Percentiles rank a stretch among this genome's conserved stretches.
phyloP scores from a whole-genome alignment of 2,329 filamentous ascomycete genomes.

The Sclerotinia glacialis region DNA sequence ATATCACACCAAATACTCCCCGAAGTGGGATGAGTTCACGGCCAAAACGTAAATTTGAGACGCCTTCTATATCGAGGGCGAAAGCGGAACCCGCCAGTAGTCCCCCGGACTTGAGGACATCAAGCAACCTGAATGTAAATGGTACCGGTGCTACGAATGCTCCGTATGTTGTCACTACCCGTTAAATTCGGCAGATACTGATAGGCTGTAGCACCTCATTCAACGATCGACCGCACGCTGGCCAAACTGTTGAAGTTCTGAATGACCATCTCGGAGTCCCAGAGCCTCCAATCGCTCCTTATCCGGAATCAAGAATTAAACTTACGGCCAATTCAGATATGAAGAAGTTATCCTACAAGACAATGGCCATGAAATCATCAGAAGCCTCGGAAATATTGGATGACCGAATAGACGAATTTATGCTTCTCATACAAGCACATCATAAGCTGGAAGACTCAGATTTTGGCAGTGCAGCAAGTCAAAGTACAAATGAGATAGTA shows the following conservation, averaged over 20 bases:
- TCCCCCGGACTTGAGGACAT: slow-evolving; percentile 46
- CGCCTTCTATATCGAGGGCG: slow-evolving; percentile 48
- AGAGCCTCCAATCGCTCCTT: slow-evolving; percentile 69
- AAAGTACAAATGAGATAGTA: slow-evolving; percentile 82
- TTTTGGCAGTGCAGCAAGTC: slow-evolving; percentile 82
- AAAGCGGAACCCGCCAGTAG: slow-evolving; percentile 47
- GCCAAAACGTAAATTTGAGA: slow-evolving; percentile 43
- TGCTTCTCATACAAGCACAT: slow-evolving; percentile 67
- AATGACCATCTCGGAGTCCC: slow-evolving; percentile 69
- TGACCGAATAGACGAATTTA: slow-evolving; percentile 90
- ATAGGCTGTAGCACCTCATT: slow-evolving; percentile 61
- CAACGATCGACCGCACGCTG: slow-evolving; percentile 71
- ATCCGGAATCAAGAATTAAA: slow-evolving; percentile 73
- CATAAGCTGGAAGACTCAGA: slow-evolving; percentile 73
- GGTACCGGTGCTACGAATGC: background rate
- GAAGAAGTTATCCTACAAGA: slow-evolving; percentile 88
- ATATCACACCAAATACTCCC: slow-evolving; percentile 65
- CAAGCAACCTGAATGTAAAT: slow-evolving; percentile 28
- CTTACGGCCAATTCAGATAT: slow-evolving; percentile 83
- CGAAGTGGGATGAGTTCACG: slow-evolving; percentile 33
- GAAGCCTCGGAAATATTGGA: slow-evolving; percentile 92
- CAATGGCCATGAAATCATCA: slow-evolving; percentile 90
- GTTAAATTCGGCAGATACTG: slow-evolving; percentile 1
- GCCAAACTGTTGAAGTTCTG: slow-evolving; percentile 78
- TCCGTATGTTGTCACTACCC: slow-evolving; percentile 14